Evolutionary conservation across 1,139 yeast species (phyloP).

Genomic region (Taphrina wiesneri): DNA sequence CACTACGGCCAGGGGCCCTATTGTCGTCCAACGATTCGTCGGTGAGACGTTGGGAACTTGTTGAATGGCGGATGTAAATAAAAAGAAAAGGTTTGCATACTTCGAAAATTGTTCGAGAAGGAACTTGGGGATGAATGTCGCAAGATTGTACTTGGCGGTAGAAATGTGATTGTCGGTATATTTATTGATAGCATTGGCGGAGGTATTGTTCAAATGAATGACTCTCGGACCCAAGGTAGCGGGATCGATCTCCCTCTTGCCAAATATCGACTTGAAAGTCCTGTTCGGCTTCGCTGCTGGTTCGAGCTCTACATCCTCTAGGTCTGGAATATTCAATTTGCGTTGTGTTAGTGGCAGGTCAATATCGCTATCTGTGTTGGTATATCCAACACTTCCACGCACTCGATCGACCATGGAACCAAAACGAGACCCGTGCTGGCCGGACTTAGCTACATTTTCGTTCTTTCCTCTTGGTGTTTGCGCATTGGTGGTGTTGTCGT

Average conservation of each 20-base stretch:
- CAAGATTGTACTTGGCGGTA: constrained; percentile 93
- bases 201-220: constrained; percentile 63
- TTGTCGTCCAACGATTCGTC: constrained; percentile 91
- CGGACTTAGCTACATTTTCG: neutral
- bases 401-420: constrained; percentile 27
- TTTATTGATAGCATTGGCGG: constrained; percentile 57
- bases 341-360: constrained; percentile 38
- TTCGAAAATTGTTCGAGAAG: constrained; percentile 95
- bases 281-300: neutral
- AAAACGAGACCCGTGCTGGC: constrained; percentile 2
- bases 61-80: constrained; percentile 89
- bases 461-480: neutral
- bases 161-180: constrained; percentile 84
- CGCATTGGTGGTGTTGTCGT: neutral
- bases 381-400: constrained; percentile 14
- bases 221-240: constrained; percentile 61
- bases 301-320: constrained; percentile 16
- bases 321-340: neutral
- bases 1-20: constrained; percentile 83
- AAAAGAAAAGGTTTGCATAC: constrained; percentile 90
- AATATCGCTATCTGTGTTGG: constrained; percentile 29
- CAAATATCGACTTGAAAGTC: constrained; percentile 9
- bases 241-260: constrained; percentile 47
- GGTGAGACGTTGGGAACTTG: constrained; percentile 98
- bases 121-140: constrained; percentile 92